Conservation (phyloP, 1,139 yeast genomes). For the Yamadazyma spencermartinsiae region DNA sequence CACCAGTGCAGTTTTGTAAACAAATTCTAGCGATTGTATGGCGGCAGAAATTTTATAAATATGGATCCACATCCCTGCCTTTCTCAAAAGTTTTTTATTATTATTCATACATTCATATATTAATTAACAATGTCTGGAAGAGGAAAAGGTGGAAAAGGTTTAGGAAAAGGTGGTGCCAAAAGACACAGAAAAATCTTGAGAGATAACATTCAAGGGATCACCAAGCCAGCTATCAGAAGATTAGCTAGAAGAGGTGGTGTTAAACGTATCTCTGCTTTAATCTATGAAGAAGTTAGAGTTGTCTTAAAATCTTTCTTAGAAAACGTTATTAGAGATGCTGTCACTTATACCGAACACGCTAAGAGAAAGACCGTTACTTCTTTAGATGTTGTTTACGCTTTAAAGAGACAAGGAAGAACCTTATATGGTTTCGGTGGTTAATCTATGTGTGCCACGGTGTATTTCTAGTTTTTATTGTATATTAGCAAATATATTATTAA, state of each 20-base stretch:
- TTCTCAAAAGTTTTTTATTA: constrained; percentile 3
- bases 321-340: constrained; percentile 98
- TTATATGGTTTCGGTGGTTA: constrained; percentile 99
- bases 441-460: constrained; percentile 13
- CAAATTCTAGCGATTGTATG: neutral
- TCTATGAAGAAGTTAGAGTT: constrained; percentile 98
- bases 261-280: constrained; percentile 98
- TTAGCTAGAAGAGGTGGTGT: constrained; percentile 99
- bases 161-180: constrained; percentile 99
- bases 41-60: constrained; percentile 9
- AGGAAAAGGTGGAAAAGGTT: constrained; percentile 99
- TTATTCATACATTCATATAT: constrained; percentile 8
- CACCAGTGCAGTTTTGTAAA: constrained; percentile 1
- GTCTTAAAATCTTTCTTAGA: constrained; percentile 95
- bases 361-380: constrained; percentile 84
- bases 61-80: constrained; percentile 1
- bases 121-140: constrained; percentile 86
- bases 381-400: constrained; percentile 24
- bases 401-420: constrained; percentile 98
- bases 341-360: constrained; percentile 99
- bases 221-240: constrained; percentile 99
- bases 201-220: constrained; percentile 99
- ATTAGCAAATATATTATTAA: constrained; percentile 16
- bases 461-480: constrained; percentile 18
- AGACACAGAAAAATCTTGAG: constrained; percentile 99